Conservation (phyloP, 306 rosid genomes). For the Chamaecrista fasciculata region DNA sequence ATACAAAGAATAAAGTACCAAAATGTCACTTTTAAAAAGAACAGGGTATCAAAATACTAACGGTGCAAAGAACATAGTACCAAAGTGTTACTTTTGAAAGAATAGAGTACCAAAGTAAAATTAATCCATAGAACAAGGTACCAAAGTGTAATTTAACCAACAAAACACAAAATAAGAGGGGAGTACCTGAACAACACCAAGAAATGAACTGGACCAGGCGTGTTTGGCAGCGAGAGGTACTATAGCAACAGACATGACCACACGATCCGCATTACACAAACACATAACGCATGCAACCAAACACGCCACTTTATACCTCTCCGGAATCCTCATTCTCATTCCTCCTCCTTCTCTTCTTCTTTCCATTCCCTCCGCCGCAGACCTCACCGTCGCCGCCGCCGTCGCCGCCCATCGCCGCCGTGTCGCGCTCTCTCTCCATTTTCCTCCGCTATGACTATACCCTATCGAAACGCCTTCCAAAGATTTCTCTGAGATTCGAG, state of each 20-base stretch:
- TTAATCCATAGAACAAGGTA: no score
- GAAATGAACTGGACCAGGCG: conserved; percentile 84
- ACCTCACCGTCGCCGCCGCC: conserved; percentile 32
- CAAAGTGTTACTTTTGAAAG: no score
- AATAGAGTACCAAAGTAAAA: no score
- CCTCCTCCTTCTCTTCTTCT: conserved; percentile 49
- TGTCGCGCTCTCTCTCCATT: conserved; percentile 2
- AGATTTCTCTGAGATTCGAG: conserved; percentile 20
- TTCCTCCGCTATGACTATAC: background rate
- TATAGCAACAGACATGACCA: conserved; percentile 90
- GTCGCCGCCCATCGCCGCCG: conserved; percentile 12
- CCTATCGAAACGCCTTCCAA: conserved; percentile 15
- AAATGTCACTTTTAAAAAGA: no score
- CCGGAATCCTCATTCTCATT: conserved; percentile 50
- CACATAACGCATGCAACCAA: conserved; percentile 86
- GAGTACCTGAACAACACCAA: conserved; percentile 85
- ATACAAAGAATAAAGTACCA: no score
- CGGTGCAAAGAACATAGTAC: no score
- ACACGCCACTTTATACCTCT: conserved; percentile 75
- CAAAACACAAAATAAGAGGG: no score
- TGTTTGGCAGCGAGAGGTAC: conserved; percentile 78
- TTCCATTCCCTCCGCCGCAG: conserved; percentile 67
- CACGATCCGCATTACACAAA: conserved; percentile 88
- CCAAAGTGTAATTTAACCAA: no score
- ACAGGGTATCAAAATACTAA: no score